Evolutionary conservation across 1,139 yeast species (phyloP), one percentile per base, ranked within the genome.

Genomic region (Pneumocystis jirovecii): DNA sequence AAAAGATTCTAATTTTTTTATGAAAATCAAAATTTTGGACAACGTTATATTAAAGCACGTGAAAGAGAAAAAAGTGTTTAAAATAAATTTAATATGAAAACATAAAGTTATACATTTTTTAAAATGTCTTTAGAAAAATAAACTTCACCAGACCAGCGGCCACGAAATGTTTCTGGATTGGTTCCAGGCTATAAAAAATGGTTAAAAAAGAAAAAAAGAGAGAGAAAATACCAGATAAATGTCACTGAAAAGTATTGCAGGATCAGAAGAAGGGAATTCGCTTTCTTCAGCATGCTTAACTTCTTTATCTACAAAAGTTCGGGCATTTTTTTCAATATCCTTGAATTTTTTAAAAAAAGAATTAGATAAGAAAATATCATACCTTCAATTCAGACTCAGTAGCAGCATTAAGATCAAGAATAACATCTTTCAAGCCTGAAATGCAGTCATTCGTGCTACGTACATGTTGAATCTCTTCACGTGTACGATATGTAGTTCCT

Each of bases 391-490:
- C 97, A 67, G 86, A 95, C 81, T 93, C 98, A 69, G 95, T 82
- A 69, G 96, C 95, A 73, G 93, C 84, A 68, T 82, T 84, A 76
- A 85, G 82, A 71, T 90, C 97, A 74, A 91, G 78, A 73, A 93
- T 81, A 68, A 85, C 87, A 74, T 85, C 85, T 84, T 91, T 91
- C 76, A 93, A 85, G 71, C 97, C 97, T 68, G 96, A 93, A 78
- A 93, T 90, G 73, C 97, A 97, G 78, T 93, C 98, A 77, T 87
- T 90, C 82, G 91, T 87, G 63, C 97, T 89, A 83, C 98, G 87
- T 97, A 93, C 91, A 82, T 93, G 95, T 81, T 91, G 97, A 72
- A 93, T 95, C 82, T 93, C 98, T 81, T 93, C 98, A 82, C 98
- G 90, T 76, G 98, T 93, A 64, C 69, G 64, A 66, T 63, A 67